A percentile compares a stretch with the other conserved stretches of the same genome.
phyloP scores from a whole-genome alignment of 148 eudicot genomes.

The Chenopodium quinoa region DNA sequence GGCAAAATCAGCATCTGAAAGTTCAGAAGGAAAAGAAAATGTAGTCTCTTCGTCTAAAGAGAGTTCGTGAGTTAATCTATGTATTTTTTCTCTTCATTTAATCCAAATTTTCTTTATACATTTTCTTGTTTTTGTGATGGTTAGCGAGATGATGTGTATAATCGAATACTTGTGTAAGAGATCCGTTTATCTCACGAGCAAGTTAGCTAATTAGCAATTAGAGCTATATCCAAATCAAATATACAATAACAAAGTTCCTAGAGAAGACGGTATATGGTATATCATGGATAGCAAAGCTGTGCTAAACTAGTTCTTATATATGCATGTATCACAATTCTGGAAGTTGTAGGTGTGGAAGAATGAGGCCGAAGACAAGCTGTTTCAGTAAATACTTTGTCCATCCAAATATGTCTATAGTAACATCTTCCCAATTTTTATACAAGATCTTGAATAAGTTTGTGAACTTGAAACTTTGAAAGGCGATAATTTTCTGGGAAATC shows the following conservation, averaged over 20 bases:
- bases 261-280: neutral
- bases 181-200: neutral
- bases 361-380: too few relatives aligned
- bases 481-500: too few relatives aligned
- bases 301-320: neutral
- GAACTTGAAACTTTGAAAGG: too few relatives aligned
- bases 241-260: neutral
- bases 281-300: neutral
- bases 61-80: conserved; percentile 30
- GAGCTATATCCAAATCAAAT: neutral
- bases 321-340: neutral
- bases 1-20: conserved; percentile 35
- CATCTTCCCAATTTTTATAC: too few relatives aligned
- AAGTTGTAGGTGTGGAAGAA: neutral
- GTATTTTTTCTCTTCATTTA: neutral
- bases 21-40: conserved; percentile 44
- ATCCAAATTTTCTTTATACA: neutral
- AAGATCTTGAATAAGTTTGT: too few relatives aligned
- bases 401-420: too few relatives aligned
- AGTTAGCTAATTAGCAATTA: neutral
- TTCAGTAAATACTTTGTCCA: too few relatives aligned
- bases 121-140: neutral
- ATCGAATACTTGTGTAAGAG: conserved; percentile 5
- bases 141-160: neutral
- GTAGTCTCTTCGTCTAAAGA: conserved; percentile 46